These are phyloP conservation scores for Beta corolliflora DNA, from an alignment of 179 eudicot genomes.

Conservation along the genomic window DNA sequence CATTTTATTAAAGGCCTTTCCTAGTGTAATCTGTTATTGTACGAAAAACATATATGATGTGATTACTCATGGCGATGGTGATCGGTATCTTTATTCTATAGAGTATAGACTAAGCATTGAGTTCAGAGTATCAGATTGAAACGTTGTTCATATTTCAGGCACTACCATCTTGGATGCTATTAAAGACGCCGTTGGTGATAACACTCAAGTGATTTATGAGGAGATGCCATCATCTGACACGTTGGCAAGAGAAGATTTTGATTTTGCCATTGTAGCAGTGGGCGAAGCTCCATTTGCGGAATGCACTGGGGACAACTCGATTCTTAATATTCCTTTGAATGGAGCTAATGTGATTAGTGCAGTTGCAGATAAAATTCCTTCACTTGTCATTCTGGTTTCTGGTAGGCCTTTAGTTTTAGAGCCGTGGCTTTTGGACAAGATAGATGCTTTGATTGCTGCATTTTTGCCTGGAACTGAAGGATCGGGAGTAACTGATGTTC, in stretches of 20 bases:
- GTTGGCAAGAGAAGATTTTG: slow-evolving; percentile 47
- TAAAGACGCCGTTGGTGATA: slow-evolving; percentile 48
- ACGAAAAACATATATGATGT: too few relatives aligned
- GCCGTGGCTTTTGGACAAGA: slow-evolving; percentile 56
- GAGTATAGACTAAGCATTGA: neutral
- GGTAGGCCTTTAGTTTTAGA: slow-evolving; percentile 76
- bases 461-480: slow-evolving; percentile 92
- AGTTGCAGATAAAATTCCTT: slow-evolving; percentile 63
- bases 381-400: slow-evolving; percentile 61
- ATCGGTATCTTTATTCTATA: neutral
- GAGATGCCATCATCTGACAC: slow-evolving; percentile 59
- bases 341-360: slow-evolving; percentile 52
- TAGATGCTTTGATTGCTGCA: slow-evolving; percentile 71
- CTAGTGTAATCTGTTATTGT: neutral
- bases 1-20: neutral
- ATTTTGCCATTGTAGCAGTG: slow-evolving; percentile 67
- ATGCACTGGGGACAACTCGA: slow-evolving; percentile 62
- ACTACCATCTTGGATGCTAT: slow-evolving; percentile 78
- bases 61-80: neutral
- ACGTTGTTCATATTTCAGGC: slow-evolving; percentile 40
- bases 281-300: slow-evolving; percentile 86
- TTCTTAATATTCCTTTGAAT: slow-evolving; percentile 62
- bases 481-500: slow-evolving; percentile 64
- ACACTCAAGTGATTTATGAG: slow-evolving; percentile 59
- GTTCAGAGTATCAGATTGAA: slow-evolving; percentile 6